These are phyloP conservation scores for Stemphylium beticola DNA, from an alignment of 2,329 filamentous ascomycete genomes.

Conservation along the genomic window DNA sequence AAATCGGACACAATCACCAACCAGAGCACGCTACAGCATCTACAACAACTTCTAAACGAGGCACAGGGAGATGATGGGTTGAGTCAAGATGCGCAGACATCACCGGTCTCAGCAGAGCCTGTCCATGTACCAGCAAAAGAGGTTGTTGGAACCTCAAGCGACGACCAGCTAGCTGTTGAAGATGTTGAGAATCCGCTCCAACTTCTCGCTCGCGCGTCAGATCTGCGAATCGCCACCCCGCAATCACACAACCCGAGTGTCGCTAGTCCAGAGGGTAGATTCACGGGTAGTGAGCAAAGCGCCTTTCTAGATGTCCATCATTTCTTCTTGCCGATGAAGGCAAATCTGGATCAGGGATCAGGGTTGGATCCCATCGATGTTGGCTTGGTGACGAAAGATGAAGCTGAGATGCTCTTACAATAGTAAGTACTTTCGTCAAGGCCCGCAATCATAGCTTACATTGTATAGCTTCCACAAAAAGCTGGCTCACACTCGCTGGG, in stretches of 20 bases:
- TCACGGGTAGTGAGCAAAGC: constrained; percentile 42
- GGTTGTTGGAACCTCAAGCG: constrained; percentile 38
- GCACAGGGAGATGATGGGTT: constrained; percentile 47
- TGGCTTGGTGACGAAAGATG: constrained; percentile 69
- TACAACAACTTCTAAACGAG: constrained; percentile 60
- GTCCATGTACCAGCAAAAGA: constrained; percentile 26
- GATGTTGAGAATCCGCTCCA: constrained; percentile 79
- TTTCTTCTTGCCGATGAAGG: constrained; percentile 71
- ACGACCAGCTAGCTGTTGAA: constrained; percentile 64
- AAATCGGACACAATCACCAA: constrained; percentile 32
- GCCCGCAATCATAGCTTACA: not conserved
- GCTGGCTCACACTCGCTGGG: constrained; percentile 76
- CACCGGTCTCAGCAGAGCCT: constrained; percentile 1
- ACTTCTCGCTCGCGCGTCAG: constrained; percentile 73
- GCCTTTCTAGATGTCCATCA: constrained; percentile 61
- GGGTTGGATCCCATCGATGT: constrained; percentile 73
- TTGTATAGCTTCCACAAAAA: constrained; percentile 68
- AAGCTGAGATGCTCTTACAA: constrained; percentile 68
- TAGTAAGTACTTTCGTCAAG: constrained; percentile 59
- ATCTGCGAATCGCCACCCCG: constrained; percentile 63
- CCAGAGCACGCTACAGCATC: constrained; percentile 35
- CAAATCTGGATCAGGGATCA: constrained; percentile 66
- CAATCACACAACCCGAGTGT: constrained; percentile 29
- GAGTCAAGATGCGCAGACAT: constrained; percentile 1
- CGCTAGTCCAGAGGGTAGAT: constrained; percentile 37